phyloP scores from a whole-genome alignment of 1,284 basidiomycete species.

The Ceratobasidium theobromae region DNA sequence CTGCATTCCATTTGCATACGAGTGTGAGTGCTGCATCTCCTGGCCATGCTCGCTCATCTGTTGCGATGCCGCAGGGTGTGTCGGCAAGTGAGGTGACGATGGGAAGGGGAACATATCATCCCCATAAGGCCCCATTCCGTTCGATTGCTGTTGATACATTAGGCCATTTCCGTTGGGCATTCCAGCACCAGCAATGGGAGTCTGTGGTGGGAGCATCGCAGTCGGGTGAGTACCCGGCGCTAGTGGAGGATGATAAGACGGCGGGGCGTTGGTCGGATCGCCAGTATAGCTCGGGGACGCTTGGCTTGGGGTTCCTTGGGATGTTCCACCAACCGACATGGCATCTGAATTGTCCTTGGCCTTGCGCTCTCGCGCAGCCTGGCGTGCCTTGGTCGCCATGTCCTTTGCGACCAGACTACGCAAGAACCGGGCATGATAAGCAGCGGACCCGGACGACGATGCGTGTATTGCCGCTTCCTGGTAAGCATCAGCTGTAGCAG shows the following conservation, averaged over 20 bases:
- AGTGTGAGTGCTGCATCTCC: conserved; percentile 13
- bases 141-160: conserved; percentile 35
- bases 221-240: conserved; percentile 1
- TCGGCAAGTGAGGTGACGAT: conserved; percentile 47
- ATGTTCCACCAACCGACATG: conserved; percentile 30
- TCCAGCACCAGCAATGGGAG: background rate
- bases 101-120: conserved; percentile 47
- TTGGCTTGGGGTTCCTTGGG: conserved; percentile 13
- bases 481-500: conserved; percentile 70
- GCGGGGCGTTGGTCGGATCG: conserved; percentile 16
- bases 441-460: conserved; percentile 49
- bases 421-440: conserved; percentile 74
- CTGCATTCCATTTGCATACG: conserved; percentile 16
- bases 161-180: conserved; percentile 13
- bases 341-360: conserved; percentile 25
- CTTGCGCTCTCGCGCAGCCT: conserved; percentile 46
- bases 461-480: conserved; percentile 56
- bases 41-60: conserved; percentile 24
- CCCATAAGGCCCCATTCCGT: conserved; percentile 40
- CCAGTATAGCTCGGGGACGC: conserved; percentile 16
- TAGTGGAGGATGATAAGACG: conserved; percentile 30
- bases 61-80: conserved; percentile 40
- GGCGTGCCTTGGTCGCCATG: conserved; percentile 50
- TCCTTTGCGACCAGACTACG: conserved; percentile 66
- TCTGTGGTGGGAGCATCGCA: background rate